Percentiles rank a stretch among this genome's conserved stretches.
phyloP scores from a whole-genome alignment of 768 basidiomycete genomes.

The Collybia nuda region DNA sequence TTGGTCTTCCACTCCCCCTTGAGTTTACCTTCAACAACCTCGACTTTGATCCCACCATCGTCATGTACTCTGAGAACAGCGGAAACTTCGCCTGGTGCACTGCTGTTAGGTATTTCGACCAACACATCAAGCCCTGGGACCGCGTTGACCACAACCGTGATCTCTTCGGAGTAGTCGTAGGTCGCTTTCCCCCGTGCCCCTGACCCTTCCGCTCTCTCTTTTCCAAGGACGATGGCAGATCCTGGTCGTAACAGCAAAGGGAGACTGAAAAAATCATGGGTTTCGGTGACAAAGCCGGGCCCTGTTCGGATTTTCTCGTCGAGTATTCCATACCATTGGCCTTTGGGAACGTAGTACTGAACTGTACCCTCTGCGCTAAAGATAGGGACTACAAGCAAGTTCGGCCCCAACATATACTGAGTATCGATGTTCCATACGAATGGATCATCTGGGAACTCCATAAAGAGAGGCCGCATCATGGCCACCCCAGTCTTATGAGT shows the following conservation, averaged over 20 bases:
- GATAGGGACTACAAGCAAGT: conserved; percentile 29
- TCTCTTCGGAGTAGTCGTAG: conserved; percentile 21
- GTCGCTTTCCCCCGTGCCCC: conserved; percentile 10
- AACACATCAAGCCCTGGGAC: conserved; percentile 9
- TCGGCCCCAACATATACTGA: conserved; percentile 30
- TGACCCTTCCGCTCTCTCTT: conserved; percentile 9
- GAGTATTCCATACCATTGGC: conserved; percentile 28
- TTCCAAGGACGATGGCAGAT: conserved; percentile 20
- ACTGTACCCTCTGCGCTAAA: conserved; percentile 25
- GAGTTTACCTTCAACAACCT: conserved; percentile 12
- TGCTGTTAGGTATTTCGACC: conserved; percentile 15
- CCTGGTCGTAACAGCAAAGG: conserved; percentile 28
- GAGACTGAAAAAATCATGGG: conserved; percentile 25
- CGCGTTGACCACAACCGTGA: conserved; percentile 17
- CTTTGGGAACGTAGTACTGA: conserved; percentile 28
- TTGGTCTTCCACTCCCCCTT: conserved; percentile 16
- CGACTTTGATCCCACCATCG: conserved; percentile 1
- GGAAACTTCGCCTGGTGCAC: conserved; percentile 11
- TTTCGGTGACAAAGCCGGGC: conserved; percentile 24
- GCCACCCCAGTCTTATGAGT: conserved; percentile 29
- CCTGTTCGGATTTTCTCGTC: conserved; percentile 26
- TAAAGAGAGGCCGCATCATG: conserved; percentile 32
- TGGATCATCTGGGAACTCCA: conserved; percentile 33
- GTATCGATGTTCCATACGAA: conserved; percentile 28
- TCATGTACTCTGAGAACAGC: conserved; percentile 14